Evolutionary conservation across 176 grass and related monocot species (phyloP), one percentile per base, ranked within the genome.

Genomic region (Pontederia crassipes): DNA sequence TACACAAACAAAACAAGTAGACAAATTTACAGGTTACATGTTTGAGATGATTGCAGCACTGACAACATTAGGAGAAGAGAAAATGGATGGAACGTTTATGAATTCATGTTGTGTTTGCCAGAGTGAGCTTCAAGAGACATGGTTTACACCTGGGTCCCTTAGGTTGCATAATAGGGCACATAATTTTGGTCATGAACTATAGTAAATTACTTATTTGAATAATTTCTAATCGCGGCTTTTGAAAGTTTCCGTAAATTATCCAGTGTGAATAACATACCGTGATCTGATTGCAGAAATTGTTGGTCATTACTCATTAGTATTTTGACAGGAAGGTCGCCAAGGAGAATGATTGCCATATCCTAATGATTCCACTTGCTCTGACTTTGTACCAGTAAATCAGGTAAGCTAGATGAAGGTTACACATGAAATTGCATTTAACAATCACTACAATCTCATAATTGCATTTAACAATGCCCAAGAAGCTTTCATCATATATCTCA

Each of bases 81-180:
- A 49, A 0, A 59, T 11, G 45, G 79, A 68, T 20, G 85, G 89
- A 49, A 78, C 80, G 79, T 83, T 85, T 75, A 76, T 89, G 48
- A 79, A 86, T 65, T 95, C 85, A 72, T 95, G 85, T 48, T 95
- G 89, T 61, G 77, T 73, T 20, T 95, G 85, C 74, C 85, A 95
- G 67, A 89, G 85, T 64, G 89, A 95, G 59, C 56, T 81, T 16
- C 89, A 89, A 66, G 79, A 85, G 49, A 69, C 85, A 73, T 95
- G 85, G 85, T 89, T 83, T 29, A 74, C 79, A 13, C 63, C 85
- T 63, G 65, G 70, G 70, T 89, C 89, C 18, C 82, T 79, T 26
- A 83, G 11, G 59, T 7, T 95, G 57, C 65, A 69, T 2, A 71
- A 86, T 27, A 89, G 81, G 85, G 89, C 83, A 40, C 4, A 7